Conservation (phyloP, 768 basidiomycete species). For the Omphalotus guepiniiformis region DNA sequence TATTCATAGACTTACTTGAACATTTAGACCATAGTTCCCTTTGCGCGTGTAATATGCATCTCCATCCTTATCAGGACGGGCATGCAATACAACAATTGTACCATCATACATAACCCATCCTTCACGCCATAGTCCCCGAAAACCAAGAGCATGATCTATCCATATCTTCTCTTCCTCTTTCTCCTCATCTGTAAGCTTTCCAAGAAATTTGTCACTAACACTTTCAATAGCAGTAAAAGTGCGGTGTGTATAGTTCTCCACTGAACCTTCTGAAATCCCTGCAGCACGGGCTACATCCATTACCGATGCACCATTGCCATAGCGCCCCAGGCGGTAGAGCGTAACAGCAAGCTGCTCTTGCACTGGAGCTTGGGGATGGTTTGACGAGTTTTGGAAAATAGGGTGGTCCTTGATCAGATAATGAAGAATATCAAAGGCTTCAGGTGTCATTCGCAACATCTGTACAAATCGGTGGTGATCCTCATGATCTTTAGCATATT, state of each 20-base stretch:
- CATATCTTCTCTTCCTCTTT: conserved; percentile 31
- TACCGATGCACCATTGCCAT: conserved; percentile 17
- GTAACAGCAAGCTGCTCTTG: conserved; percentile 20
- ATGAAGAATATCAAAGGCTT: conserved; percentile 5
- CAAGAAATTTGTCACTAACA: conserved; percentile 27
- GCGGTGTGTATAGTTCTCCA: conserved; percentile 24
- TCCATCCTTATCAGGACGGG: conserved; percentile 21
- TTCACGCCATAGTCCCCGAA: conserved; percentile 27
- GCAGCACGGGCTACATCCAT: conserved; percentile 15
- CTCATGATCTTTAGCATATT: conserved; percentile 22
- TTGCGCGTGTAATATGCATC: conserved; percentile 33
- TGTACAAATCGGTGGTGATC: conserved; percentile 14
- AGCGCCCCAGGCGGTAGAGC: conserved; percentile 18
- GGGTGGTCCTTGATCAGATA: conserved; percentile 13
- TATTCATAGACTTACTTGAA: conserved; percentile 22
- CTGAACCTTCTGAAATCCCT: conserved; percentile 25
- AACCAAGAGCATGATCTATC: conserved; percentile 29
- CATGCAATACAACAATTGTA: conserved; percentile 13
- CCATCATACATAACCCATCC: conserved; percentile 33
- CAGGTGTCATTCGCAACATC: conserved; percentile 2
- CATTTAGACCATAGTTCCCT: conserved; percentile 32
- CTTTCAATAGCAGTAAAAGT: conserved; percentile 15
- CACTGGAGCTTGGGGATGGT: conserved; percentile 18
- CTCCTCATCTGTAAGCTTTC: conserved; percentile 23
- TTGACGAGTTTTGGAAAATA: conserved; percentile 21